Evolutionary conservation across 1,139 yeast species (phyloP).

Genomic region (Candida frijolesensis): DNA sequence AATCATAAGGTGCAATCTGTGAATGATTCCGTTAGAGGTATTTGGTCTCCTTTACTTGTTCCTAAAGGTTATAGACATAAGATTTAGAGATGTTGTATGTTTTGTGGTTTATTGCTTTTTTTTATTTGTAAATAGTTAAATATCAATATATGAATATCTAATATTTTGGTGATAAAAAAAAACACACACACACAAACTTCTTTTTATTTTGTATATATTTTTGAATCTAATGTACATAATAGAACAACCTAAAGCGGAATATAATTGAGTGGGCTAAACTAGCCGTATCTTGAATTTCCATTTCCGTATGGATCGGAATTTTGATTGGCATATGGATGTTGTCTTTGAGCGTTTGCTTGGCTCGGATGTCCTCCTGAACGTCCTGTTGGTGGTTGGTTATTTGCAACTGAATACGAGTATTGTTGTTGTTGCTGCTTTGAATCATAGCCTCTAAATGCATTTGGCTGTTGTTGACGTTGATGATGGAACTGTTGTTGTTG

Average conservation of each 20-base stretch:
- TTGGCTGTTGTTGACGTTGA: slow-evolving; percentile 11
- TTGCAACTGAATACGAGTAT: slow-evolving; percentile 8
- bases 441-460: slow-evolving; percentile 14
- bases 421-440: slow-evolving; percentile 9
- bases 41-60: slow-evolving; percentile 95
- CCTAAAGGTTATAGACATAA: slow-evolving; percentile 69
- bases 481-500: slow-evolving; percentile 6
- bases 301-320: slow-evolving; percentile 12
- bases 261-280: neutral
- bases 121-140: neutral
- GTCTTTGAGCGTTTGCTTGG: neutral
- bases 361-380: neutral
- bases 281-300: slow-evolving; percentile 13
- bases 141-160: too few species aligned
- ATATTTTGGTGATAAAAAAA: too few species aligned
- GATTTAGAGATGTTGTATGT: slow-evolving; percentile 37
- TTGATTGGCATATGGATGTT: slow-evolving; percentile 9
- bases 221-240: slow-evolving; percentile 1
- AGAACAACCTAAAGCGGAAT: neutral
- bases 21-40: slow-evolving; percentile 89
- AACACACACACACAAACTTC: too few species aligned
- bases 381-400: neutral
- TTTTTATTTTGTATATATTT: too few species aligned
- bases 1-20: slow-evolving; percentile 74
- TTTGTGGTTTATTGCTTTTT: too few species aligned